Evolutionary conservation across 2,329 filamentous ascomycete genomes (phyloP).

Genomic region (Penicillium occitanis): DNA sequence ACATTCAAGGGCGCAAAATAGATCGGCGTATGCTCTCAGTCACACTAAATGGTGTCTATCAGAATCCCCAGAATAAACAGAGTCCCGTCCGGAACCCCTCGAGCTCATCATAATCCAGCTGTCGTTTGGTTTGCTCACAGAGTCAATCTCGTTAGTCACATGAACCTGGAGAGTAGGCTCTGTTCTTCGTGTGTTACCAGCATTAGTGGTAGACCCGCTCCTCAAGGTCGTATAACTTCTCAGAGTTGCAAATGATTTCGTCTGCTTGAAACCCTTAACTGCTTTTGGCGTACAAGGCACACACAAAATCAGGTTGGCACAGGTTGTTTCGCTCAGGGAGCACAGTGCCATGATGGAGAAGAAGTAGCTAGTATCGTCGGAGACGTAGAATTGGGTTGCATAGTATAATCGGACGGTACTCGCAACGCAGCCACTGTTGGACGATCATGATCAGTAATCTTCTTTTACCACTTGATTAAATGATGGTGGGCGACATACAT

Average conservation of each 20-base stretch:
- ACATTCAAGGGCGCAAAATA: too few relatives aligned
- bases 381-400: constrained; percentile 3
- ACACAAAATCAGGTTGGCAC: constrained; percentile 10
- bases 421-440: constrained; percentile 42
- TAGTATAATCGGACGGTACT: constrained; percentile 40
- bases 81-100: background rate
- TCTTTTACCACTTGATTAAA: background rate
- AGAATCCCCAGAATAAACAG: background rate
- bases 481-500: constrained; percentile 29
- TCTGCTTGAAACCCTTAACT: background rate
- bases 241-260: background rate
- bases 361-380: background rate
- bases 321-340: constrained; percentile 1
- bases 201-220: background rate
- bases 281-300: constrained; percentile 1
- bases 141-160: constrained; percentile 1
- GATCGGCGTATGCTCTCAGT: background rate
- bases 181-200: background rate
- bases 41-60: constrained; percentile 2
- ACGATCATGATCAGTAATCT: background rate
- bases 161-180: background rate
- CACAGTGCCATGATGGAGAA: constrained; percentile 13
- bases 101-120: constrained; percentile 9
- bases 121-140: background rate
- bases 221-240: constrained; percentile 1